Base-by-base conservation (phyloP, 306 rosid genomes). In the Sicyos baderoa region DNA sequence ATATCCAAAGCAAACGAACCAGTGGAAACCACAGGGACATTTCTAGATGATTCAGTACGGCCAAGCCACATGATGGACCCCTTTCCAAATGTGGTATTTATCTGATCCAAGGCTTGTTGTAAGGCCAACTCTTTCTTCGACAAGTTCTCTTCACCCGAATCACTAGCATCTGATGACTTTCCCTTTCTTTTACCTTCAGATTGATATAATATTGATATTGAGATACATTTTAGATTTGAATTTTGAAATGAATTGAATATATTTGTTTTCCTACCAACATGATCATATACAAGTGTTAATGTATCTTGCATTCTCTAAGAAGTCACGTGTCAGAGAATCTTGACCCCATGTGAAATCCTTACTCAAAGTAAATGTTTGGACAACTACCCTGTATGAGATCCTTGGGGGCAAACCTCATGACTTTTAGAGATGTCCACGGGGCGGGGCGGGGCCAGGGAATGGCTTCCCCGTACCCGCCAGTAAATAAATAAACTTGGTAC, bases 31-130 rank as follows among this genome's bases (percentile, higher is more conserved):
- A 89, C 98, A 10, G 96, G 93, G 71, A 86, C 88, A 44, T 78
- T 48, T 73, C 65, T 86, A 19, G 78, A 75, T 52, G 78, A 40
- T 48, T 8, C 74, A 9, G 93, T 66, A 7, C 60, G 86, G 62
- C 97, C 98, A 77, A 92, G 93, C 98, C 98, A 89, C 98, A 87
- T 89, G 71, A 89, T 93, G 60, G 97, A 82, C 61, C 91, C 98
- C 75, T 89, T 93, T 72, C 97, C 97, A 80, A 87, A 86, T 32
- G 95, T 42, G 21, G 95, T 77, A 11, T 88, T 85, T 69, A 93
- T 93, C 82, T 93, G 98, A 80, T 93, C 97, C 75, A 93, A 66
- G 27, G 97, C 96, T 86, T 89, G 93, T 48, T 84, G 87, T 42
- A 92, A 84, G 29, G 96, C 91, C 74, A 82, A 45, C 9, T 92